phyloP scores from a whole-genome alignment of 164 flowering plant species.

The Magnolia officinalis region DNA sequence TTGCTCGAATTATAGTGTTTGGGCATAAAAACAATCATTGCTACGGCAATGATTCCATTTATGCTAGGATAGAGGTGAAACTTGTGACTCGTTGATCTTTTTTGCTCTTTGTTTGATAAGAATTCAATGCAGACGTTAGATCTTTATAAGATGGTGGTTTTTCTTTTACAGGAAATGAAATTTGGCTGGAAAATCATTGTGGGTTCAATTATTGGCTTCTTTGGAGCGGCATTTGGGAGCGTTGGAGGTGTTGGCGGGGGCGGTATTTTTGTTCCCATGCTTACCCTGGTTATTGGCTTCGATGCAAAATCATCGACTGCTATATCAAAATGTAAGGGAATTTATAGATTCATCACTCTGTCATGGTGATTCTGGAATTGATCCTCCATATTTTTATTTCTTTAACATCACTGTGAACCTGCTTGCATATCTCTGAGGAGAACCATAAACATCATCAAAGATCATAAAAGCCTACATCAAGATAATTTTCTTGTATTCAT shows the following conservation, averaged over 20 bases:
- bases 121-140: not conserved
- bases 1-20: too few relatives aligned
- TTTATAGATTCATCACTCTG: not conserved
- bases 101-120: not conserved
- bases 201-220: conserved; percentile 74
- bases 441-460: not conserved
- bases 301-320: conserved; percentile 96
- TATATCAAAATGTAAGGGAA: conserved; percentile 76
- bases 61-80: not conserved
- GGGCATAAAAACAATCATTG: too few relatives aligned
- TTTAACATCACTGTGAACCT: not conserved
- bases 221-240: conserved; percentile 99
- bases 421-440: not conserved
- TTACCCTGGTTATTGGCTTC: conserved; percentile 77
- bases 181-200: conserved; percentile 75
- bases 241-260: conserved; percentile 99
- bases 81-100: not conserved
- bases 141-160: not conserved
- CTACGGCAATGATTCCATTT: not conserved
- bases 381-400: not conserved
- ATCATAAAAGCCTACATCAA: not conserved
- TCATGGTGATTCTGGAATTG: not conserved
- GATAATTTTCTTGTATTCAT: not conserved
- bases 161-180: conserved; percentile 59
- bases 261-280: conserved; percentile 98